Base-by-base conservation (phyloP, 2,329 filamentous ascomycete genomes). In the Talaromyces piceae region DNA sequence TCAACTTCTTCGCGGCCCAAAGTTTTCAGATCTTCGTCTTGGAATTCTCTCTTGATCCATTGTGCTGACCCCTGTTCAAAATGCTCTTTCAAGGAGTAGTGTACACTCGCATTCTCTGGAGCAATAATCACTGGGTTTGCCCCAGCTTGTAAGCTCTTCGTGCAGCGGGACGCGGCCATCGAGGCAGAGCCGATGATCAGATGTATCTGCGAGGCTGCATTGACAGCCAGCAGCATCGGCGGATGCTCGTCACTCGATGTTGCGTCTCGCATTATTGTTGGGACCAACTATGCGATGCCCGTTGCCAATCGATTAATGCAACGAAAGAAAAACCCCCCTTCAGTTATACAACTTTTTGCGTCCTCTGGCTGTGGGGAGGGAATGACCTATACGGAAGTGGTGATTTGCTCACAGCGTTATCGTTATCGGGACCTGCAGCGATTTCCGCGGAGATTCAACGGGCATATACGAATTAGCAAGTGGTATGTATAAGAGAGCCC, bases 171-270 rank as follows among this genome's bases (percentile, higher is more conserved):
- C 48, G 86, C 86, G n/a, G 93, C 91, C 37, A 98, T 79, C 12
- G 91, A 83, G 62, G 91, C 93, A 28, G 86, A 84, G 53, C 93
- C 93, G 56, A 97, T 70, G 61, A 98, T 81, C 52, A 98, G 77
- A 67, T 98, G 93, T 37, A 91, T 58, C 49, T 75, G 72, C 2
- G 63, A 66, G 31, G 66, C 62, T 16, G 64, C 67, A 56, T 71
- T 64, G 53, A 71, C 59, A 20, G 73, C 69, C 23, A 67, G 63
- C 58, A 75, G 61, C 23, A 75, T 59, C 9, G 67, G 67, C 30
- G 58, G 56, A 22, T 58, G 52, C 22, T 53, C 55, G 22, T 56
- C 55, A 41, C 56, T 59, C n/a, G n/a, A n/a, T 46, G 57, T 60
- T 30, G 61, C 58, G 52, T 65, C 61, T 52, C 59, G 66, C 66